phyloP scores from a whole-genome alignment of 345 rosid species.

The Triadica sebifera region DNA sequence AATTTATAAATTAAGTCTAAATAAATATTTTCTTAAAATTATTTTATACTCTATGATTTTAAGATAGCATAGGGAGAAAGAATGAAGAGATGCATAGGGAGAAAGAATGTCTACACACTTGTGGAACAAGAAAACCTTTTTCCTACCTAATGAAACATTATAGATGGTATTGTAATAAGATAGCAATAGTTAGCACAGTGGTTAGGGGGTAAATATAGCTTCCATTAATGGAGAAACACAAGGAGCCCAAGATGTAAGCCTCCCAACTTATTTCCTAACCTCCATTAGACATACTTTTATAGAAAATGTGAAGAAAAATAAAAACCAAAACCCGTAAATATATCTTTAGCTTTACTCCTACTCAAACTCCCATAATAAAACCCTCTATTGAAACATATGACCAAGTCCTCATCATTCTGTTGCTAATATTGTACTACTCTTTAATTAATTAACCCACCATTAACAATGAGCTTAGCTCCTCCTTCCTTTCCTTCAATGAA shows the following conservation, averaged over 20 bases:
- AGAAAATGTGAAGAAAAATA: neutral
- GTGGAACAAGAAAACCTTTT: too few species aligned
- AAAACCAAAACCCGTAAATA: slow-evolving; percentile 22
- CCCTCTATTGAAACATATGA: neutral
- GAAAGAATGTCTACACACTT: too few species aligned
- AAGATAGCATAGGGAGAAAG: neutral
- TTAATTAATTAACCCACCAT: neutral
- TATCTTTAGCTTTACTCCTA: slow-evolving; percentile 73
- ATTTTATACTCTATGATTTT: too few species aligned
- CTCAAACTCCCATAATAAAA: slow-evolving; percentile 44
- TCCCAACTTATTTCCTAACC: slow-evolving; percentile 41
- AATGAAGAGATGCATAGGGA: too few species aligned
- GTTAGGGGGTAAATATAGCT: too few species aligned
- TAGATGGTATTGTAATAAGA: slow-evolving; percentile 9
- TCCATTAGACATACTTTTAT: slow-evolving; percentile 5
- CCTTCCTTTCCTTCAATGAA: slow-evolving; percentile 36
- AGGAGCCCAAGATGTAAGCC: slow-evolving; percentile 39
- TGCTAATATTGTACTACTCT: slow-evolving; percentile 1
- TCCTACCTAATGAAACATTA: too few species aligned
- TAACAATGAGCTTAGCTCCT: slow-evolving; percentile 36
- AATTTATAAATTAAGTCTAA: too few species aligned
- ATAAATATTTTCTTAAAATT: too few species aligned
- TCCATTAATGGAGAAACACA: slow-evolving; percentile 13
- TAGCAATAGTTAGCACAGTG: too few species aligned
- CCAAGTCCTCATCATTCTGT: slow-evolving; percentile 32